These are phyloP conservation scores for Nemania sp. DNA, from an alignment of 2,329 filamentous ascomycete species.

Conservation along the genomic window DNA sequence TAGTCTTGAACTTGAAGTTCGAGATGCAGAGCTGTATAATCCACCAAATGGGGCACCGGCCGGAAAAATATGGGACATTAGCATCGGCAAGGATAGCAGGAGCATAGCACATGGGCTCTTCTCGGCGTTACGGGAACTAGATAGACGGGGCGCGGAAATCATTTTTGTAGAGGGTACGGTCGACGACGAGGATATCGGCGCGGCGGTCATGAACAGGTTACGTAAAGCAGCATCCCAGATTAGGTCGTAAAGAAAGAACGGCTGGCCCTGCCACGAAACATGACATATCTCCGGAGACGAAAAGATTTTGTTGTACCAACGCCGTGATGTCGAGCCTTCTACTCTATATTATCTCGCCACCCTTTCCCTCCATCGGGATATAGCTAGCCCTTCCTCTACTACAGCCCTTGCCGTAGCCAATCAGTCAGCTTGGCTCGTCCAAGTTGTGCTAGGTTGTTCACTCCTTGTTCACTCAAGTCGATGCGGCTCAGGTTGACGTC, in stretches of 20 bases:
- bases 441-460: conserved; percentile 92
- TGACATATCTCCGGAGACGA: conserved; percentile 33
- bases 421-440: conserved; percentile 91
- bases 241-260: conserved; percentile 50
- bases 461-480: conserved; percentile 92
- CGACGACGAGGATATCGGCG: conserved; percentile 79
- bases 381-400: conserved; percentile 35
- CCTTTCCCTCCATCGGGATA: conserved; percentile 15
- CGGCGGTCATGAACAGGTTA: conserved; percentile 83
- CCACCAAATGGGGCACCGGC: conserved; percentile 38
- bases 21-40: conserved; percentile 47
- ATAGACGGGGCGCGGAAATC: conserved; percentile 75
- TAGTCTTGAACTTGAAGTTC: conserved; percentile 44
- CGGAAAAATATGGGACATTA: conserved; percentile 66
- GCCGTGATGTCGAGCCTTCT: conserved; percentile 35
- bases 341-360: conserved; percentile 25
- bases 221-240: conserved; percentile 74
- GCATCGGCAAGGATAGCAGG: conserved; percentile 70
- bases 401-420: conserved; percentile 84
- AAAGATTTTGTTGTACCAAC: conserved; percentile 37
- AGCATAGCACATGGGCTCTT: conserved; percentile 87
- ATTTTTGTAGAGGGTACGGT: conserved; percentile 92
- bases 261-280: conserved; percentile 28
- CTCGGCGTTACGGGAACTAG: conserved; percentile 82
- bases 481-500: conserved; percentile 93